Base-by-base conservation (phyloP, 2,329 filamentous ascomycete genomes). In the Hypoxylon sp. region DNA sequence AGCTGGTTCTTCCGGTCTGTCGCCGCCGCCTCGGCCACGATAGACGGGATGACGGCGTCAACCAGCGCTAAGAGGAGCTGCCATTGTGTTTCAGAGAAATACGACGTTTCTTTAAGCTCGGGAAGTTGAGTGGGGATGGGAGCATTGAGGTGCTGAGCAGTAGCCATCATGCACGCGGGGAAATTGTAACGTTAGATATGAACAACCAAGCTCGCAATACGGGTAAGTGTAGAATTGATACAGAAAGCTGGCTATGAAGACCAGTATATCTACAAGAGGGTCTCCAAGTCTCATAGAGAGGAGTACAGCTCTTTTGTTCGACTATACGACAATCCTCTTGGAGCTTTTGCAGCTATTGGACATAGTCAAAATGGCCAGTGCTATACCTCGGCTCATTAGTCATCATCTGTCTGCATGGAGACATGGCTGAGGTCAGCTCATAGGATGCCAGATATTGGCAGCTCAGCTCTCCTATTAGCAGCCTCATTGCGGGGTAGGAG, bases 41-140 rank as follows among this genome's bases (percentile, higher is more conserved):
- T 83, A 20, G 89, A 85, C 2, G 91, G 90, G 33, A 93, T 79
- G 17, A 88, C 78, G n/a, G 85, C 86, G 70, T 90, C 88, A 44
- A 89, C 77, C 6, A 90, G 78, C 2, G 87, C 81, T 71, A 85
- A 81, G 46, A 90, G 74, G 1, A 85, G 84, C 42, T 81, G 77
- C 88, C 88, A 90, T 79, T 89, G 85, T 17, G 79, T 77, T 54
- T 82, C 79, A 44, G 69, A 67, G 62, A 72, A 77, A 33, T 73
- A 72, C 8, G 64, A 72, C 8, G 64, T 68, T 17, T 73, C 72
- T 6, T 49, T 55, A 2, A 73, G 68, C 7, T 67, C 62, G 1
- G 76, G 74, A 44, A 75, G 69, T 31, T 67, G 63, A 6, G 72
- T 68, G 2, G 75, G 65, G 35, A 74, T 65, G 6, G 76, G 76